Evolutionary conservation across 805 yeast species (phyloP).

Genomic region (Pichia kluyveri): DNA sequence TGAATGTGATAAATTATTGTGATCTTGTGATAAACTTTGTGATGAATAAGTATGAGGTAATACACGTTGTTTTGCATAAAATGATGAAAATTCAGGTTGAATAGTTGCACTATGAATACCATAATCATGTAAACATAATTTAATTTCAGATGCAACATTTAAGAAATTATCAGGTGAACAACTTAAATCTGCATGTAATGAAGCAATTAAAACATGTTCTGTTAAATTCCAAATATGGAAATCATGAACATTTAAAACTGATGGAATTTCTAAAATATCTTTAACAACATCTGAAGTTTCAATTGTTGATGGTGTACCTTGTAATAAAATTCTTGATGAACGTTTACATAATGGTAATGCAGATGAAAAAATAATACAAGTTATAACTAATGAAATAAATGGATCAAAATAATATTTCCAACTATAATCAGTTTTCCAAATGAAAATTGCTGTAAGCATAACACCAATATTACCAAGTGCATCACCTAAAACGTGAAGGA

Average conservation of each 20-base stretch:
- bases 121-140: constrained; percentile 68
- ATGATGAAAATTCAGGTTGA: constrained; percentile 76
- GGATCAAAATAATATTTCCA: constrained; percentile 91
- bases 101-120: constrained; percentile 92
- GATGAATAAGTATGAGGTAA: constrained; percentile 25
- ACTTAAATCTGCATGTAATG: constrained; percentile 75
- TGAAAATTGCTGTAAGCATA: constrained; percentile 77
- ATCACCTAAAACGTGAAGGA: constrained; percentile 90
- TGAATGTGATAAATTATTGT: neutral
- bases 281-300: constrained; percentile 65
- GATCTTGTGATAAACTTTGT: neutral
- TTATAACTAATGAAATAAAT: constrained; percentile 71
- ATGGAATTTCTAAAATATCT: constrained; percentile 57
- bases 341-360: constrained; percentile 85
- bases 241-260: constrained; percentile 84
- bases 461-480: constrained; percentile 95
- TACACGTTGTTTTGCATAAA: constrained; percentile 22
- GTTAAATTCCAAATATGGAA: constrained; percentile 95
- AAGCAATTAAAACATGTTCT: constrained; percentile 78
- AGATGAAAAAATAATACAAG: constrained; percentile 79
- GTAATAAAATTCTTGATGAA: constrained; percentile 79
- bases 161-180: constrained; percentile 58
- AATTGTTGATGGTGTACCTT: constrained; percentile 84
- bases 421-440: constrained; percentile 85
- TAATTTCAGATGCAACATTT: constrained; percentile 62